phyloP scores from a whole-genome alignment of 345 rosid genomes.

The Ailanthus altissimus region DNA sequence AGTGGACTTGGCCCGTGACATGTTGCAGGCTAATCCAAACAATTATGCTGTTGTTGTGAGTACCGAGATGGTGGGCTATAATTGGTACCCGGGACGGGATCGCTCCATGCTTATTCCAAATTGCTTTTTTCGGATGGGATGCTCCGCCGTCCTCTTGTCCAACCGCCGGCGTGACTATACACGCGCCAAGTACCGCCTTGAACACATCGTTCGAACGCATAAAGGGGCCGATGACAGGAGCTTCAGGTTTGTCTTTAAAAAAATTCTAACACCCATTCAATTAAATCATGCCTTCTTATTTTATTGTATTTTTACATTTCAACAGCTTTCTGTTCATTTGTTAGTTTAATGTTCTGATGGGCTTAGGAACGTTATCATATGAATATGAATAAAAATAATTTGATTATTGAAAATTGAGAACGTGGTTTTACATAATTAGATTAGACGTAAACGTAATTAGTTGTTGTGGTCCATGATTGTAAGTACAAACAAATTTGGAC shows the following conservation, averaged over 20 bases:
- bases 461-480: too few relatives aligned
- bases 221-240: slow-evolving; percentile 94
- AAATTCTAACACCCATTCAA: too few relatives aligned
- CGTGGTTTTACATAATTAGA: too few relatives aligned
- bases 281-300: too few relatives aligned
- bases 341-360: too few relatives aligned
- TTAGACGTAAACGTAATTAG: too few relatives aligned
- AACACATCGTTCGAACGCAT: slow-evolving; percentile 88
- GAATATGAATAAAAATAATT: too few relatives aligned
- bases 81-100: slow-evolving; percentile 77
- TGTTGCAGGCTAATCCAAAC: slow-evolving; percentile 83
- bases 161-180: slow-evolving; percentile 74
- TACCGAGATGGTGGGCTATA: slow-evolving; percentile 92
- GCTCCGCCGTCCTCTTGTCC: slow-evolving; percentile 79
- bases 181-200: slow-evolving; percentile 82
- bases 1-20: slow-evolving; percentile 85
- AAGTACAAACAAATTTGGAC: too few relatives aligned
- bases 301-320: too few relatives aligned
- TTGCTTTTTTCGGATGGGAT: slow-evolving; percentile 89
- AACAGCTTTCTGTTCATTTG: too few relatives aligned
- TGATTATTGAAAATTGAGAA: too few relatives aligned
- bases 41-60: slow-evolving; percentile 85
- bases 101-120: slow-evolving; percentile 89
- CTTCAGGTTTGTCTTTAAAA: slow-evolving; percentile 58
- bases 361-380: too few relatives aligned